Base-by-base conservation (phyloP, 1,284 basidiomycete genomes). In the Chalciporus sp. region DNA sequence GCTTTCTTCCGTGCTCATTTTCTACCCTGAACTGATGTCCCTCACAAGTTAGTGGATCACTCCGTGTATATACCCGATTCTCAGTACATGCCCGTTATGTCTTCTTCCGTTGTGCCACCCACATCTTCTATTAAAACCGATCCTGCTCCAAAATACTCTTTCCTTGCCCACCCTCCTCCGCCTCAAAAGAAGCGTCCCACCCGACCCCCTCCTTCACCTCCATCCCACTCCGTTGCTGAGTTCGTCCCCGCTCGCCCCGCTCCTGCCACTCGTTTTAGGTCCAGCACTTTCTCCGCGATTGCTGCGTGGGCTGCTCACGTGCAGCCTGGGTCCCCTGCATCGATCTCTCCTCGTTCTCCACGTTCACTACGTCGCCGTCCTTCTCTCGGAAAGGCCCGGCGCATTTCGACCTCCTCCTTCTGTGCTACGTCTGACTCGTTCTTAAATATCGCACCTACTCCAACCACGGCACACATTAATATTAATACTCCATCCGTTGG, bases 271-370 rank as follows among this genome's bases (percentile, higher is more conserved):
- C 33, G 61, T 43, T 72, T 64, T 55, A 71, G 69, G 53, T 78
- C 74, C 26, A 71, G 63, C 56, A 72, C 75, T 27, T 71, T 68
- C 66, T 66, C 69, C 28, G 39, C 59, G 27, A 84, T 88, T 42
- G 60, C 78, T 33, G 62, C 76, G 45, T 88, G 86, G 86, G 80
- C 79, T 6, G 70, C 81, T 19, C 76, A 74, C 58, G 83, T 89
- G 49, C 81, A 84, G 45, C 87, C 87, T 5, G 87, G 86, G 14
- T 84, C 86, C 14, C 86, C 86, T 10, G 74, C 79, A 0, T 80
- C 83, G 0, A 67, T 69, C 27, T 75, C 79, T 54, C 80, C 78
- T 7, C 72, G 73, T 42, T 75, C 77, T 44, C 77, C 77, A 10
- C 71, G 72, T 47, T 72, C 75, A 54, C 59, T 59, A 52, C 52